Conservation (phyloP, 257 asterid genomes). For the Cordia subcordata region DNA sequence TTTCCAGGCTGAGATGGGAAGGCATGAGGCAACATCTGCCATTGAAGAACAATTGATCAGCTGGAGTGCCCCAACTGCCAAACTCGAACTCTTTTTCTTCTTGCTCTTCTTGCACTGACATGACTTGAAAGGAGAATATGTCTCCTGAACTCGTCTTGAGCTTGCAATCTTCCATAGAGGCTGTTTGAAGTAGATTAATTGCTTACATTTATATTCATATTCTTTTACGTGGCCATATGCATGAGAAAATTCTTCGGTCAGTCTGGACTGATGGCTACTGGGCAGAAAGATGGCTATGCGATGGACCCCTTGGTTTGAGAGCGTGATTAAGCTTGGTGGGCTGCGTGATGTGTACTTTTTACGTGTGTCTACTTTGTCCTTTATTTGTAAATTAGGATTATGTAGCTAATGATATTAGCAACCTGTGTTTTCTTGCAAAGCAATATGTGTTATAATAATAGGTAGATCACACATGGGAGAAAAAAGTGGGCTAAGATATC, state of each 20-base stretch:
- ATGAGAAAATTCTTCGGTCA: too few species aligned
- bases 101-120: constrained; percentile 13
- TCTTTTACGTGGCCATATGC: not conserved
- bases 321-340: not conserved
- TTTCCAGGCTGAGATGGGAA: constrained; percentile 36
- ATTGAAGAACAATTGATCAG: constrained; percentile 68
- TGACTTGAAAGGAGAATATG: constrained; percentile 47
- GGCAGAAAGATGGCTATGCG: too few species aligned
- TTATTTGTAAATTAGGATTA: too few species aligned
- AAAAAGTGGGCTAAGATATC: too few species aligned
- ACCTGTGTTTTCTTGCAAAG: too few species aligned
- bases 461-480: too few species aligned
- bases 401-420: constrained; percentile 32
- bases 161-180: constrained; percentile 35
- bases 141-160: constrained; percentile 29
- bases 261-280: too few species aligned
- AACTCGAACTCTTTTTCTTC: not conserved
- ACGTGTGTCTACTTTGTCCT: too few species aligned
- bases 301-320: too few species aligned
- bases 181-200: not conserved
- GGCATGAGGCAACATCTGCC: constrained; percentile 65
- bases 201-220: not conserved
- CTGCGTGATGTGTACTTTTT: too few species aligned
- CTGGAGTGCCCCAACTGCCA: constrained; percentile 34
- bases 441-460: too few species aligned